Conservation (phyloP, 305 asterid genomes). For the Fraxinus nigra region DNA sequence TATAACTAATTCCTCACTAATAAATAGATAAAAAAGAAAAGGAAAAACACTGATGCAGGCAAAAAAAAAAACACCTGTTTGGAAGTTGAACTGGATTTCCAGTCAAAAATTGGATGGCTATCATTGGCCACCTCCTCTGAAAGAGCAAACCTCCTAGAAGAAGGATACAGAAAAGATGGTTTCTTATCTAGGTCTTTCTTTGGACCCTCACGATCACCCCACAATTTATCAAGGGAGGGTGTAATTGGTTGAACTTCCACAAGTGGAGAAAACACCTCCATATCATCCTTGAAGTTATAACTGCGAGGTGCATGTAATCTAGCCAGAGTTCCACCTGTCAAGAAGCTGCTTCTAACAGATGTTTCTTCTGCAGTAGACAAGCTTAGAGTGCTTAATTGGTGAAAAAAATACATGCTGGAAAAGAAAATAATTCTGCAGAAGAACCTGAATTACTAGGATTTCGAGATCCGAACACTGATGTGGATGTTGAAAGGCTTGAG, state of each 20-base stretch:
- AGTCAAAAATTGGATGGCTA: conserved; percentile 61
- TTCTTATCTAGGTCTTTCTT: conserved; percentile 67
- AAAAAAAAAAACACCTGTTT: conserved; percentile 59
- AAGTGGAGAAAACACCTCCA: conserved; percentile 95
- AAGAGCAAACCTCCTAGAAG: conserved; percentile 73
- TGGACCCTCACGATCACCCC: conserved; percentile 58
- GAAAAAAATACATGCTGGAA: conserved; percentile 39
- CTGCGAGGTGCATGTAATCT: conserved; percentile 79
- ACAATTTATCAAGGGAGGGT: conserved; percentile 77
- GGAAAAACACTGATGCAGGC: conserved; percentile 12
- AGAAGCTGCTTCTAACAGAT: conserved; percentile 61
- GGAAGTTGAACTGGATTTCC: conserved; percentile 64
- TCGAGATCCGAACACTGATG: conserved; percentile 59
- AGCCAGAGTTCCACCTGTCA: conserved; percentile 62
- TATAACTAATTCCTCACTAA: not conserved
- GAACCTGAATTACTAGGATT: conserved; percentile 51
- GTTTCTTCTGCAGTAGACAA: conserved; percentile 59
- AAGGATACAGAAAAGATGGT: conserved; percentile 53
- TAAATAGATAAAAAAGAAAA: conserved; percentile 5
- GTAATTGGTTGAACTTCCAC: conserved; percentile 92
- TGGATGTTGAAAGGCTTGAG: conserved; percentile 52
- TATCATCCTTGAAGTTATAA: conserved; percentile 89
- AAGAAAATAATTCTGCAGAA: conserved; percentile 59
- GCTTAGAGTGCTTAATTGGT: conserved; percentile 43
- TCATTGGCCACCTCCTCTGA: conserved; percentile 66